Evolutionary conservation across 441 rosid species (phyloP).

Genomic region (Omphalea diandra): DNA sequence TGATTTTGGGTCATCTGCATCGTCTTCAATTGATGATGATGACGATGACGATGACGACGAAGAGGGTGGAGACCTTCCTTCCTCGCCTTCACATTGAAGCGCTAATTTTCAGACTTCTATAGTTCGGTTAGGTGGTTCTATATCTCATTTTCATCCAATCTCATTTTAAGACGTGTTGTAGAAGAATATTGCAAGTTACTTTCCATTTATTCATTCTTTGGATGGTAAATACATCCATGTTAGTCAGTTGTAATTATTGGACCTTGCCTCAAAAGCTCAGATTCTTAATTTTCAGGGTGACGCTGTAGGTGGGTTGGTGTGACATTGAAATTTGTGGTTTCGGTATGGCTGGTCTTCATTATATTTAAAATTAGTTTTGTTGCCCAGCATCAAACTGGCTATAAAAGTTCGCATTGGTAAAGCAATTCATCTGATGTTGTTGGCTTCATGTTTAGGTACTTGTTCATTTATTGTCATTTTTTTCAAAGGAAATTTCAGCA

Average conservation of each 20-base stretch:
- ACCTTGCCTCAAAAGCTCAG: background rate
- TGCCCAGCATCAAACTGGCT: no score
- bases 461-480: no score
- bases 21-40: conserved; percentile 45
- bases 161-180: conserved; percentile 25
- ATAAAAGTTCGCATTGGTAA: no score
- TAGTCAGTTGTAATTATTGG: background rate
- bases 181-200: conserved; percentile 14
- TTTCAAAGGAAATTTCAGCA: no score
- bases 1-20: conserved; percentile 59
- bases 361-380: background rate
- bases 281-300: background rate
- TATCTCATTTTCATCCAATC: conserved; percentile 8
- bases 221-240: conserved; percentile 20
- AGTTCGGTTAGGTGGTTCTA: conserved; percentile 26
- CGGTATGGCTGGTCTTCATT: background rate
- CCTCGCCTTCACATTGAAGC: conserved; percentile 24
- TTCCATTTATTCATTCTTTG: conserved; percentile 56
- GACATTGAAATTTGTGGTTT: background rate
- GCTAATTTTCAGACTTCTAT: conserved; percentile 9
- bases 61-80: conserved; percentile 30
- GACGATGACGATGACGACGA: no score
- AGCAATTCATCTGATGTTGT: no score
- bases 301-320: conserved; percentile 1
- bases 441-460: no score